Percentiles rank a stretch among this genome's conserved stretches.
phyloP scores from a whole-genome alignment of 805 yeast genomes.

The Tetrapisispora taiwanensis region DNA sequence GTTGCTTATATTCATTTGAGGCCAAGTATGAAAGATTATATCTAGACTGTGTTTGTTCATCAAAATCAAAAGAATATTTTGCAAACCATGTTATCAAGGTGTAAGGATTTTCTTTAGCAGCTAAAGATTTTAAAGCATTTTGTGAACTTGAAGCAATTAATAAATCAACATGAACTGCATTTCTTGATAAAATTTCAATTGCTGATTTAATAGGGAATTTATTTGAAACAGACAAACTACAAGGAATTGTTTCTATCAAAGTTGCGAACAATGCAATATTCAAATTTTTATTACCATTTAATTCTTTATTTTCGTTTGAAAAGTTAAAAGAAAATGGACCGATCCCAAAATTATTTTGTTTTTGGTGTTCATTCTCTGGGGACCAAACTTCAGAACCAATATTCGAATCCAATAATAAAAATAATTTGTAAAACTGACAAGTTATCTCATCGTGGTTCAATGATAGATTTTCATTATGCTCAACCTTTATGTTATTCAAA shows the following conservation, averaged over 20 bases:
- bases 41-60: conserved; percentile 51
- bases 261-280: conserved; percentile 58
- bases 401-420: conserved; percentile 50
- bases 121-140: conserved; percentile 52
- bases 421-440: conserved; percentile 41
- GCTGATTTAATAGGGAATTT: conserved; percentile 50
- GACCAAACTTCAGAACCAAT: conserved; percentile 40
- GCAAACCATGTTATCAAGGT: conserved; percentile 66
- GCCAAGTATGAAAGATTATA: conserved; percentile 50
- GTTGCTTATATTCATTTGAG: conserved; percentile 48
- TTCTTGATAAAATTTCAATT: conserved; percentile 68
- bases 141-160: conserved; percentile 57
- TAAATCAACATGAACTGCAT: conserved; percentile 57
- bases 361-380: conserved; percentile 29
- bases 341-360: conserved; percentile 30
- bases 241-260: conserved; percentile 63
- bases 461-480: conserved; percentile 22
- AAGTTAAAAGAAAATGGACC: conserved; percentile 33
- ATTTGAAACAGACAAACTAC: conserved; percentile 41
- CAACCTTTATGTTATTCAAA: conserved; percentile 26
- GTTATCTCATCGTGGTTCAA: conserved; percentile 63
- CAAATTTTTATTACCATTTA: conserved; percentile 22
- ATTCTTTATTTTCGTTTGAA: conserved; percentile 29
- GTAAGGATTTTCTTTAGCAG: conserved; percentile 59
- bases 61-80: conserved; percentile 67